Percentiles rank a stretch among this genome's conserved stretches.
Evolutionary conservation across 768 basidiomycete species (phyloP).

Genomic region (Boletus pseudo-olivaceus): DNA sequence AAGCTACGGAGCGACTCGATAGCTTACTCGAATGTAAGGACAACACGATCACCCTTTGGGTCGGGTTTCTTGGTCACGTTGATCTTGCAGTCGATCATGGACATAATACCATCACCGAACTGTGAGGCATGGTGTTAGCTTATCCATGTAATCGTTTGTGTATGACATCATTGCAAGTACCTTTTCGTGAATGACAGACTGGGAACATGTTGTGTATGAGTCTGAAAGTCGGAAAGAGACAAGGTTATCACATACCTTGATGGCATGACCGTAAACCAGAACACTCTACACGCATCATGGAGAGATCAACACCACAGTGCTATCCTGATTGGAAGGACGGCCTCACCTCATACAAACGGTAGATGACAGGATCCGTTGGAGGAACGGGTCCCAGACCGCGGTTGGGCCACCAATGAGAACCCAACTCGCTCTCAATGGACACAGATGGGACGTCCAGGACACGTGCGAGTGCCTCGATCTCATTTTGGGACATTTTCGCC

Average conservation of each 20-base stretch:
- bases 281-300: constrained; percentile 46
- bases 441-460: constrained; percentile 46
- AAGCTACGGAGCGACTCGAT: not conserved
- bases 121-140: constrained; percentile 21
- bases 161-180: constrained; percentile 25
- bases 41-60: constrained; percentile 75
- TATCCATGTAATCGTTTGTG: not conserved
- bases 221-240: not conserved
- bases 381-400: constrained; percentile 65
- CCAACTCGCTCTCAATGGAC: constrained; percentile 44
- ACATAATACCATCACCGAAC: constrained; percentile 89
- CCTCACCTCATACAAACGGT: constrained; percentile 74
- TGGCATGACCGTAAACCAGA: constrained; percentile 73
- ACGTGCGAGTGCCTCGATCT: constrained; percentile 50
- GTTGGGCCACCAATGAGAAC: constrained; percentile 71
- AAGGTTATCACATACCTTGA: constrained; percentile 51
- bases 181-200: constrained; percentile 80
- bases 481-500: constrained; percentile 66
- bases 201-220: constrained; percentile 1
- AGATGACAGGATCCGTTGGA: constrained; percentile 76
- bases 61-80: constrained; percentile 64
- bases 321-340: not conserved
- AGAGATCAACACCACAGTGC: not conserved
- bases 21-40: constrained; percentile 77
- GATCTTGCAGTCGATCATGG: constrained; percentile 82